Conservation (phyloP, 2,329 filamentous ascomycete species). For the Cladophialophora bantiana region DNA sequence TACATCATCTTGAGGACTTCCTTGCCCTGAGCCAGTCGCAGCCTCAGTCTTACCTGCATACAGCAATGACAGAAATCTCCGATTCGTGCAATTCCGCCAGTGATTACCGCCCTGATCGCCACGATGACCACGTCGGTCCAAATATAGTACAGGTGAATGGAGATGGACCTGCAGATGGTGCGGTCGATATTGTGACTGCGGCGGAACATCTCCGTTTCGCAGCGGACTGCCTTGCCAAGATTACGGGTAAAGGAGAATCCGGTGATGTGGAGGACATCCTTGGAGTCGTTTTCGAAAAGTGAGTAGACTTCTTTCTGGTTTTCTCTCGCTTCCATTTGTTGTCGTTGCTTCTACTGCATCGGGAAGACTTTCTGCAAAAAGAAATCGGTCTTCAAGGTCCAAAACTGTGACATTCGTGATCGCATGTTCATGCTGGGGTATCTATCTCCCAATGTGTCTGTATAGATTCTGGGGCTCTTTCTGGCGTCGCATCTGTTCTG, state of each 20-base stretch:
- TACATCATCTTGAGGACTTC: constrained; percentile 75
- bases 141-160: constrained; percentile 11
- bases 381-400: constrained; percentile 17
- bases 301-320: constrained; percentile 49
- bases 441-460: constrained; percentile 21
- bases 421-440: constrained; percentile 23
- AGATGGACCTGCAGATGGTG: constrained; percentile 29
- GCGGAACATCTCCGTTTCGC: constrained; percentile 87
- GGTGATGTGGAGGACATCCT: constrained; percentile 93
- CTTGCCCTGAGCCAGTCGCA: constrained; percentile 66
- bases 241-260: constrained; percentile 83
- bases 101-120: constrained; percentile 20
- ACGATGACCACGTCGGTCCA: constrained; percentile 37
- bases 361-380: neutral
- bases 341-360: neutral
- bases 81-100: constrained; percentile 21
- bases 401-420: constrained; percentile 7
- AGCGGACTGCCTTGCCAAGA: constrained; percentile 79
- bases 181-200: constrained; percentile 82
- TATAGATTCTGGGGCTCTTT: constrained; percentile 2
- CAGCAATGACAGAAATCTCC: constrained; percentile 16
- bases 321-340: constrained; percentile 18
- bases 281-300: constrained; percentile 98
- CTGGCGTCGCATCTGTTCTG: constrained; percentile 24
- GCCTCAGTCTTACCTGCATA: constrained; percentile 35